Evolutionary conservation across 2,329 filamentous ascomycete genomes (phyloP).

Genomic region (Phialocephala sp.): DNA sequence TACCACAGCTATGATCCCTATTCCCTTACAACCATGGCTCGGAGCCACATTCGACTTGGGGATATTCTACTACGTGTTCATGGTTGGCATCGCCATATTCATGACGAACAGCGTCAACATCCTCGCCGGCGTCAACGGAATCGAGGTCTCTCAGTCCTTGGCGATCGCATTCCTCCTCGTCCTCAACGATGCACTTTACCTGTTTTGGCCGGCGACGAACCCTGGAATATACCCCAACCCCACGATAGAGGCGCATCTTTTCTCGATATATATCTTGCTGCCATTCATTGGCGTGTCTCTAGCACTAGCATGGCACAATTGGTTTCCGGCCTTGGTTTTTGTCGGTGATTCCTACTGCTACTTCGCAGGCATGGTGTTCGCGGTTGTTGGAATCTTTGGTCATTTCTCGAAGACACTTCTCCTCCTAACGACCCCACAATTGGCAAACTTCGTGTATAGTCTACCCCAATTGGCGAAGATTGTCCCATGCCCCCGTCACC

Average conservation of each 20-base stretch:
- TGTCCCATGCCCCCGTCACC: constrained; percentile 90
- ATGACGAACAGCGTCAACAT: constrained; percentile 99
- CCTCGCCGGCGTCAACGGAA: constrained; percentile 97
- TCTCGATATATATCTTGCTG: constrained; percentile 92
- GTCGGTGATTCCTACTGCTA: constrained; percentile 99
- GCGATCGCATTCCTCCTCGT: constrained; percentile 85
- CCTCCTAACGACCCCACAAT: constrained; percentile 88
- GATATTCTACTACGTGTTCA: constrained; percentile 90
- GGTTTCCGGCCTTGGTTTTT: constrained; percentile 94
- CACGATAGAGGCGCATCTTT: constrained; percentile 92
- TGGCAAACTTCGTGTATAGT: constrained; percentile 96
- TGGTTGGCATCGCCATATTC: constrained; percentile 96
- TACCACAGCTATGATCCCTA: constrained; percentile 90
- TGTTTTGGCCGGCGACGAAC: constrained; percentile 83
- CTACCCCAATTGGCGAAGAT: constrained; percentile 88
- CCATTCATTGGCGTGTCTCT: constrained; percentile 93
- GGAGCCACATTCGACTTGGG: constrained; percentile 82
- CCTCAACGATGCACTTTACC: constrained; percentile 87
- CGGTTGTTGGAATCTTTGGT: constrained; percentile 92
- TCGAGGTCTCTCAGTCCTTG: constrained; percentile 93
- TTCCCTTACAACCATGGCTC: constrained; percentile 82
- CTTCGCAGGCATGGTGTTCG: constrained; percentile 98
- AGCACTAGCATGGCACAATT: constrained; percentile 89
- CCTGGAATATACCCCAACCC: constrained; percentile 80
- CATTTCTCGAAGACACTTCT: constrained; percentile 98